These are phyloP conservation scores for Dalbergia cochinchinensis DNA, from an alignment of 306 rosid species.

Conservation along the genomic window DNA sequence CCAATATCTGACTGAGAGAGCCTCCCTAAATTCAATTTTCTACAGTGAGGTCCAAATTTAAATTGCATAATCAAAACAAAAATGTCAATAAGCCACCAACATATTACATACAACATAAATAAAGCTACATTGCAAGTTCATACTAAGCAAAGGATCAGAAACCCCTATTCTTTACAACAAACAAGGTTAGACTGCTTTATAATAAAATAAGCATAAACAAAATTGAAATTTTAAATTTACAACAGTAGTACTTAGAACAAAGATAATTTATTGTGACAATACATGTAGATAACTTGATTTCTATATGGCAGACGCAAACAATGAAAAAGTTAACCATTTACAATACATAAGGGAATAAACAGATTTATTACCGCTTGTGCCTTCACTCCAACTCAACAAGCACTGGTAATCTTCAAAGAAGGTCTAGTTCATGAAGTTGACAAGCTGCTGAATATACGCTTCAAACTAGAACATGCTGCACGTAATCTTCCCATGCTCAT, in stretches of 20 bases:
- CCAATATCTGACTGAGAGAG: no score
- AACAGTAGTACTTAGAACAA: conserved; percentile 13
- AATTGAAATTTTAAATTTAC: conserved; percentile 47
- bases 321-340: conserved; percentile 48
- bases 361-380: conserved; percentile 40
- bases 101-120: conserved; percentile 12
- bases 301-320: conserved; percentile 54
- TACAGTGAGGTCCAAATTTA: neutral
- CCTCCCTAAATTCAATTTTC: no score
- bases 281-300: conserved; percentile 53
- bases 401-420: conserved; percentile 30
- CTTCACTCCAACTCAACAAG: conserved; percentile 41
- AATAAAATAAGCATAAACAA: conserved; percentile 41
- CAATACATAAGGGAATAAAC: conserved; percentile 48
- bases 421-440: conserved; percentile 51
- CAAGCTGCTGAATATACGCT: conserved; percentile 96
- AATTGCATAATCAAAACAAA: neutral
- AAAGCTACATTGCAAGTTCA: neutral
- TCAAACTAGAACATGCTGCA: conserved; percentile 76
- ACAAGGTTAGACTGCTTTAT: conserved; percentile 30
- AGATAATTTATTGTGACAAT: conserved; percentile 47
- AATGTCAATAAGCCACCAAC: neutral
- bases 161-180: conserved; percentile 31
- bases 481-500: conserved; percentile 83
- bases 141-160: neutral